These are phyloP conservation scores for Alloteropsis semialata DNA, from an alignment of 176 grass and related monocot species.

Conservation along the genomic window DNA sequence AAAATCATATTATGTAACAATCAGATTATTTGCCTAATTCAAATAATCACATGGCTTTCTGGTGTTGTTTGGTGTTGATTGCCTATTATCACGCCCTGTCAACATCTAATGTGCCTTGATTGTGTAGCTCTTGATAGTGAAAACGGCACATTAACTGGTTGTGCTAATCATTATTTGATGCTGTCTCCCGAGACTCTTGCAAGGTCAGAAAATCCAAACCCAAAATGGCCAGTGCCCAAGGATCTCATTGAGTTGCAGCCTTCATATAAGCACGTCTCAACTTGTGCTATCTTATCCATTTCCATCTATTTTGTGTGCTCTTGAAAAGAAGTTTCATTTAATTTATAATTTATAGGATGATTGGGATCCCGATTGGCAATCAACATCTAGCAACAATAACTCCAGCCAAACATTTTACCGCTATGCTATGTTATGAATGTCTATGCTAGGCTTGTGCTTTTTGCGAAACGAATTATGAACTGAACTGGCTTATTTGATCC, in stretches of 20 bases:
- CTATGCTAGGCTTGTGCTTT: no score
- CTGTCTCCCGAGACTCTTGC: slow-evolving; percentile 78
- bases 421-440: no score
- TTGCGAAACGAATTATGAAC: no score
- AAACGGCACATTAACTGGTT: slow-evolving; percentile 80
- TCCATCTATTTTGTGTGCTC: not conserved
- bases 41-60: slow-evolving; percentile 29
- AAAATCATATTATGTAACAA: slow-evolving; percentile 10
- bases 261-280: slow-evolving; percentile 84
- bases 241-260: slow-evolving; percentile 99
- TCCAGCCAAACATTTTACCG: no score
- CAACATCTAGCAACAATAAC: slow-evolving; percentile 94
- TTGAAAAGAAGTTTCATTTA: slow-evolving; percentile 10
- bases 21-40: not conserved
- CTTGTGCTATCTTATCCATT: slow-evolving; percentile 22
- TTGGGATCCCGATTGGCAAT: slow-evolving; percentile 97
- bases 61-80: slow-evolving; percentile 88
- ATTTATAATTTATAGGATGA: slow-evolving; percentile 57
- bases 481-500: no score
- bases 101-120: slow-evolving; percentile 90
- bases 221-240: no score
- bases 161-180: slow-evolving; percentile 82
- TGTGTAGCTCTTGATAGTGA: slow-evolving; percentile 89
- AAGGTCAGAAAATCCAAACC: slow-evolving; percentile 95
- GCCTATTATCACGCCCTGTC: slow-evolving; percentile 90